Conservation (phyloP, 129 eudicot genomes). For the Flaveria ramosissima region DNA sequence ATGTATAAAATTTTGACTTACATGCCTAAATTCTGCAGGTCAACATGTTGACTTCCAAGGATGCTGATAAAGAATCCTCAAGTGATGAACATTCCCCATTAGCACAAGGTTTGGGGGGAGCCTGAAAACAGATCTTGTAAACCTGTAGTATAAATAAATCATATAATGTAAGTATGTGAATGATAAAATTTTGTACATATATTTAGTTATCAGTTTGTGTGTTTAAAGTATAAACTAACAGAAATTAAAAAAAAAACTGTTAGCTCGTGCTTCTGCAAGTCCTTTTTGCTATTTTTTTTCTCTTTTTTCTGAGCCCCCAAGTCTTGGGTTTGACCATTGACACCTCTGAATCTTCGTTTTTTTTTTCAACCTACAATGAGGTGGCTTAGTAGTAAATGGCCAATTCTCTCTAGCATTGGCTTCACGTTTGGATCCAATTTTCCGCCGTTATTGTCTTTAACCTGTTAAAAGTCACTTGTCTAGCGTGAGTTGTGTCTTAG, state of each 20-base stretch:
- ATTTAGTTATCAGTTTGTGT: neutral
- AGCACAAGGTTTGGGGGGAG: constrained; percentile 57
- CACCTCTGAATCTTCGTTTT: no score
- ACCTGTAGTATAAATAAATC: constrained; percentile 8
- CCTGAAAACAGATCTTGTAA: constrained; percentile 12
- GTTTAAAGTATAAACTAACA: neutral
- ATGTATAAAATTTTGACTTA: neutral
- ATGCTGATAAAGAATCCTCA: constrained; percentile 46
- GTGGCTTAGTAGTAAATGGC: no score
- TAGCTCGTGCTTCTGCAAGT: neutral
- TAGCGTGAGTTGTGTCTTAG: no score
- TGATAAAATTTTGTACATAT: neutral
- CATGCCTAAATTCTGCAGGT: constrained; percentile 27
- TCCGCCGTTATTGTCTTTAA: no score
- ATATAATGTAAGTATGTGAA: neutral
- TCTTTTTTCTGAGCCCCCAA: no score
- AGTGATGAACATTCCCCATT: constrained; percentile 34
- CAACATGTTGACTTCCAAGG: constrained; percentile 53
- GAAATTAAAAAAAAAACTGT: neutral
- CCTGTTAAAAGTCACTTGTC: no score
- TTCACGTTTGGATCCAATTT: no score
- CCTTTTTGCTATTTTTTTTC: neutral
- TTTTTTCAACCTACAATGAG: no score
- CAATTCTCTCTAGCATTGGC: no score
- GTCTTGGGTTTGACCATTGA: no score